These are phyloP conservation scores for Starmerella tilneyi DNA, from an alignment of 805 yeast genomes.

Conservation along the genomic window DNA sequence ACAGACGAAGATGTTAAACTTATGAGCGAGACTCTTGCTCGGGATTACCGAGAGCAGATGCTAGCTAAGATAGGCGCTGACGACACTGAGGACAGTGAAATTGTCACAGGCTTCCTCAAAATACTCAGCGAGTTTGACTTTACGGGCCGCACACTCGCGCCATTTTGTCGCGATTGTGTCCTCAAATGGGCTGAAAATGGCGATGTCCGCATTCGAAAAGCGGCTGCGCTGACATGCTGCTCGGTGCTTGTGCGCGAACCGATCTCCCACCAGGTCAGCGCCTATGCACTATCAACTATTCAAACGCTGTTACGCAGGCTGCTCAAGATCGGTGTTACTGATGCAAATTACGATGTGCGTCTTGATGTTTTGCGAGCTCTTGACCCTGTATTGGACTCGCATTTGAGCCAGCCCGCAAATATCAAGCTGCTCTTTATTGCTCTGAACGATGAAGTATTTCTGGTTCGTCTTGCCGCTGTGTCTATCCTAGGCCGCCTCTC, in stretches of 20 bases:
- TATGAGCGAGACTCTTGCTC: constrained; percentile 39
- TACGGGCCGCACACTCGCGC: constrained; percentile 64
- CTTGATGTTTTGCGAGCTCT: constrained; percentile 65
- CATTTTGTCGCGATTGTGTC: constrained; percentile 76
- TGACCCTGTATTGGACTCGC: constrained; percentile 74
- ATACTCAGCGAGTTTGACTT: constrained; percentile 69
- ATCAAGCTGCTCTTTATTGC: constrained; percentile 78
- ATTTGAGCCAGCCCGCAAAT: constrained; percentile 86
- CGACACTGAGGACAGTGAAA: constrained; percentile 39
- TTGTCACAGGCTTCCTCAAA: constrained; percentile 67
- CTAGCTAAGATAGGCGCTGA: constrained; percentile 56
- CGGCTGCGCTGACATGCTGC: constrained; percentile 78
- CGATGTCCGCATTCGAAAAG: constrained; percentile 65
- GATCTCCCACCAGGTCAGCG: constrained; percentile 72
- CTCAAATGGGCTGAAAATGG: constrained; percentile 76
- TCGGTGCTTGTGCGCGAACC: constrained; percentile 66
- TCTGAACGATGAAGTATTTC: constrained; percentile 79
- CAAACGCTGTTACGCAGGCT: constrained; percentile 74
- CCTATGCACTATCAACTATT: constrained; percentile 70
- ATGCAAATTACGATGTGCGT: constrained; percentile 76
- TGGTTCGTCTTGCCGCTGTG: constrained; percentile 68
- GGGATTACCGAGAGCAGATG: constrained; percentile 66
- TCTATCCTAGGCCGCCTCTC: constrained; percentile 75
- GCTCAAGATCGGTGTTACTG: constrained; percentile 75
- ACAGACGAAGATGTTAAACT: constrained; percentile 11